Conservation (phyloP, 495 filamentous ascomycete genomes). For the Talaromyces trachyspermus region DNA sequence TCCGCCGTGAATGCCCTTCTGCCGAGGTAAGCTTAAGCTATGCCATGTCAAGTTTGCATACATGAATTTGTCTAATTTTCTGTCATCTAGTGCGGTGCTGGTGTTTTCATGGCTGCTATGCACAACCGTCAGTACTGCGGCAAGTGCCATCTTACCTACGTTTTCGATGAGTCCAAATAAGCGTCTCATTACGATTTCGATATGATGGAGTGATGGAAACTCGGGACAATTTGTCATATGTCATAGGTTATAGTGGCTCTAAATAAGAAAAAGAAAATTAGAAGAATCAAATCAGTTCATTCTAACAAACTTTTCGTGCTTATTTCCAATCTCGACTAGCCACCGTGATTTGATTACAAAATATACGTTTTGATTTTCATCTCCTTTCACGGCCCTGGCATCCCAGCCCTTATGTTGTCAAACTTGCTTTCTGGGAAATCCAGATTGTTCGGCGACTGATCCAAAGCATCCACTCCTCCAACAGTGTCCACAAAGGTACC, state of each 20-base stretch:
- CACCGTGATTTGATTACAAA: too few species aligned
- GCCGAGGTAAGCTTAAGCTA: constrained; percentile 61
- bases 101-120: constrained; percentile 99
- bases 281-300: constrained; percentile 7
- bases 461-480: constrained; percentile 43
- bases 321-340: too few species aligned
- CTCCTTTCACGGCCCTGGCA: constrained; percentile 6
- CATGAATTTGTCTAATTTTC: constrained; percentile 23
- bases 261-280: neutral
- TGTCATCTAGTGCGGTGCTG: constrained; percentile 88
- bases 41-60: too few species aligned
- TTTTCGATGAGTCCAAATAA: constrained; percentile 84
- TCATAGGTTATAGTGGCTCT: constrained; percentile 16
- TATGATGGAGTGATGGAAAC: constrained; percentile 11
- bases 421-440: constrained; percentile 70
- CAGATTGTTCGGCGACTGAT: constrained; percentile 59
- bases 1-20: constrained; percentile 91
- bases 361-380: too few species aligned
- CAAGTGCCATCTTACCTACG: constrained; percentile 98
- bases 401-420: constrained; percentile 59
- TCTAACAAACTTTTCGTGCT: neutral
- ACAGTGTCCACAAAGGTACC: constrained; percentile 46
- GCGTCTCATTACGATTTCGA: constrained; percentile 18
- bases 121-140: constrained; percentile 99
- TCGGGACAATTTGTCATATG: constrained; percentile 18